phyloP scores from a whole-genome alignment of 2,329 filamentous ascomycete species.

The Penicillium sclerotigenum region DNA sequence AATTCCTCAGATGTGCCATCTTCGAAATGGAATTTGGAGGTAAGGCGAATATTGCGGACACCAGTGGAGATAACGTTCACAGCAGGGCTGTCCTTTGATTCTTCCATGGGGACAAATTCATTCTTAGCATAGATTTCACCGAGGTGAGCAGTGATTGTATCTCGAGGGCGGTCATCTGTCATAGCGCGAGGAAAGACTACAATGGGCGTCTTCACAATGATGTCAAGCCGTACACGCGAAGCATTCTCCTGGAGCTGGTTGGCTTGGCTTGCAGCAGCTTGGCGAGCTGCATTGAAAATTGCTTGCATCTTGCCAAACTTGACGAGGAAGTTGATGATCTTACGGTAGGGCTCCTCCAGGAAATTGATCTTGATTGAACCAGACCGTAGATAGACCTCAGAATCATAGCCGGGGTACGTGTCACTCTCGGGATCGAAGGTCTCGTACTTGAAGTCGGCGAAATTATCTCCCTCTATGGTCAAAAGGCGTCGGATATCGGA shows the following conservation, averaged over 20 bases:
- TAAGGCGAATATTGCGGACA: slow-evolving; percentile 86
- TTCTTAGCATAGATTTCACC: slow-evolving; percentile 98
- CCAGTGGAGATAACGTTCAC: slow-evolving; percentile 89
- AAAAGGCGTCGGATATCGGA: slow-evolving; percentile 83
- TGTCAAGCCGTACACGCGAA: slow-evolving; percentile 88
- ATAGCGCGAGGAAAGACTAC: slow-evolving; percentile 86
- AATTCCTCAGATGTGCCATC: slow-evolving; percentile 74
- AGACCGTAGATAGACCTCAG: slow-evolving; percentile 82
- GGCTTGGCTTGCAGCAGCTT: slow-evolving; percentile 90
- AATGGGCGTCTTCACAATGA: slow-evolving; percentile 91
- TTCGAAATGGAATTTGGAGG: slow-evolving; percentile 81
- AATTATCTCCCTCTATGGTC: slow-evolving; percentile 89
- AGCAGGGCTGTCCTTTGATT: slow-evolving; percentile 67
- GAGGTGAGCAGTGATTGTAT: slow-evolving; percentile 86
- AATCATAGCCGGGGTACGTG: slow-evolving; percentile 90
- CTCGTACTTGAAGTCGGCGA: slow-evolving; percentile 96
- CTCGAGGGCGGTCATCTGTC: slow-evolving; percentile 66
- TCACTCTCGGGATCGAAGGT: slow-evolving; percentile 78
- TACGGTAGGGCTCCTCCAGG: slow-evolving; percentile 92
- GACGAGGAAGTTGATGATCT: slow-evolving; percentile 95
- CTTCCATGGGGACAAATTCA: slow-evolving; percentile 79
- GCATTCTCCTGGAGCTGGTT: slow-evolving; percentile 89
- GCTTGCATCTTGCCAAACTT: slow-evolving; percentile 99
- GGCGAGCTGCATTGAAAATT: slow-evolving; percentile 93
- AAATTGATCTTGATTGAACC: slow-evolving; percentile 98